Percentiles rank a stretch among this genome's conserved stretches.
These are phyloP conservation scores for Pseudonitzschia multiseries DNA, from an alignment of 108 stramenopile species.

Conservation along the genomic window DNA sequence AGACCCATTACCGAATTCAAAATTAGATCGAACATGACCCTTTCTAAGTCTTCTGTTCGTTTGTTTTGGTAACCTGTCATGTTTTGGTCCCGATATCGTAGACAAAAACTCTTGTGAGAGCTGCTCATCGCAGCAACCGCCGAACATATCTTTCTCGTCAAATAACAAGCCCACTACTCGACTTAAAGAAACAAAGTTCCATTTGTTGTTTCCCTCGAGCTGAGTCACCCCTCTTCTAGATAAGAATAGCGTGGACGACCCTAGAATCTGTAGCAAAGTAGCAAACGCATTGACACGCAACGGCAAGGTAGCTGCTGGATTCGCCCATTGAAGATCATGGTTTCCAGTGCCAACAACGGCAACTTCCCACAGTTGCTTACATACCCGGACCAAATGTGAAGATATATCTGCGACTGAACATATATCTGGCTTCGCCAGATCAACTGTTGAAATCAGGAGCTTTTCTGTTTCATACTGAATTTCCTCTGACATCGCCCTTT, in stretches of 20 bases:
- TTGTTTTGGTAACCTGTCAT: neutral
- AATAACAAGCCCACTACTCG: constrained; percentile 58
- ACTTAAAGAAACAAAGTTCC: constrained; percentile 50
- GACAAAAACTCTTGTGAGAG: constrained; percentile 17
- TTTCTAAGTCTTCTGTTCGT: constrained; percentile 1
- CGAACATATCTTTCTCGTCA: constrained; percentile 65
- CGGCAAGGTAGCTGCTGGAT: constrained; percentile 70
- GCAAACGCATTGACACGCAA: constrained; percentile 83
- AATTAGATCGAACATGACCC: constrained; percentile 43
- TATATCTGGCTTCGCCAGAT: constrained; percentile 54
- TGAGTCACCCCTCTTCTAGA: constrained; percentile 68
- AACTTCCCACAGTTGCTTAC: constrained; percentile 58
- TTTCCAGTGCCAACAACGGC: constrained; percentile 64
- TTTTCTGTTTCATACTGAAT: constrained; percentile 46
- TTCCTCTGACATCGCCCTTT: neutral
- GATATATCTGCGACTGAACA: constrained; percentile 60
- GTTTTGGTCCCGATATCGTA: neutral
- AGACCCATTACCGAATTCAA: constrained; percentile 23
- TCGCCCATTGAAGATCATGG: constrained; percentile 73
- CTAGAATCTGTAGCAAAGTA: constrained; percentile 61
- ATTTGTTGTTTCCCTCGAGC: constrained; percentile 69
- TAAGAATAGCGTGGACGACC: constrained; percentile 58
- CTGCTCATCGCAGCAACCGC: constrained; percentile 26
- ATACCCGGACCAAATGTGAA: constrained; percentile 57
- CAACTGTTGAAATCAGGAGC: constrained; percentile 48